Percentiles rank a stretch among this genome's conserved stretches.
These are phyloP conservation scores for Globisporangium spiculum DNA, from an alignment of 352 stramenopile genomes.

Conservation along the genomic window DNA sequence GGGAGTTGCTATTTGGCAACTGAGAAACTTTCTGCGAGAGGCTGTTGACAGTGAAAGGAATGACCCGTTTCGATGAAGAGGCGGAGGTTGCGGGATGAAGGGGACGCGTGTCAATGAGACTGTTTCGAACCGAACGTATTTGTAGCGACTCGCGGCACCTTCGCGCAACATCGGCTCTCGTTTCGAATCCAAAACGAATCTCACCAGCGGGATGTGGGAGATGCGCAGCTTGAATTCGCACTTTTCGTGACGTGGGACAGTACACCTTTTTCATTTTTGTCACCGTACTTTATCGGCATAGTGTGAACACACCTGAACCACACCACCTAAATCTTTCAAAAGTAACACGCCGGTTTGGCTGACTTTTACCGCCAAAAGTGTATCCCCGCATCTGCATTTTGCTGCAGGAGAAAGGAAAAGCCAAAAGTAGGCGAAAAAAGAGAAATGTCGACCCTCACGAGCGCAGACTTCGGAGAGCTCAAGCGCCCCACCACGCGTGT, in stretches of 20 bases:
- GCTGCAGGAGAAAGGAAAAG: not conserved
- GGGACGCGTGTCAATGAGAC: slow-evolving; percentile 11
- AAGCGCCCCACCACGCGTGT: slow-evolving; percentile 83
- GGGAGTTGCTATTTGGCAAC: not conserved
- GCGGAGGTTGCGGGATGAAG: not conserved
- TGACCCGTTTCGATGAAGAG: not conserved
- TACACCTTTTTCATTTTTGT: not conserved
- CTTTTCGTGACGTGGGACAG: not conserved
- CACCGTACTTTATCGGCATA: not conserved
- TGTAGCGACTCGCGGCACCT: not conserved
- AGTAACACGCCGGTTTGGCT: not conserved
- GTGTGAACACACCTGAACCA: not conserved
- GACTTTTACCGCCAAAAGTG: not conserved
- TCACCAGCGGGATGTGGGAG: not conserved
- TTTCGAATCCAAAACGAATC: slow-evolving; percentile 10
- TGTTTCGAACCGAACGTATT: slow-evolving; percentile 16
- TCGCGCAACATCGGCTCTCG: not conserved
- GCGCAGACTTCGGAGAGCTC: slow-evolving; percentile 77
- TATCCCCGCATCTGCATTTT: not conserved
- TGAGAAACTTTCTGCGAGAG: not conserved
- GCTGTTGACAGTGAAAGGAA: not conserved
- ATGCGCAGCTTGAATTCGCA: not conserved
- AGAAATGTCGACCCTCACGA: slow-evolving; percentile 82
- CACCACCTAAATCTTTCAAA: not conserved
- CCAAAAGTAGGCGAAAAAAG: not conserved